These are phyloP conservation scores for Scutellaria baicalensis DNA, from an alignment of 257 asterid genomes.

Conservation along the genomic window DNA sequence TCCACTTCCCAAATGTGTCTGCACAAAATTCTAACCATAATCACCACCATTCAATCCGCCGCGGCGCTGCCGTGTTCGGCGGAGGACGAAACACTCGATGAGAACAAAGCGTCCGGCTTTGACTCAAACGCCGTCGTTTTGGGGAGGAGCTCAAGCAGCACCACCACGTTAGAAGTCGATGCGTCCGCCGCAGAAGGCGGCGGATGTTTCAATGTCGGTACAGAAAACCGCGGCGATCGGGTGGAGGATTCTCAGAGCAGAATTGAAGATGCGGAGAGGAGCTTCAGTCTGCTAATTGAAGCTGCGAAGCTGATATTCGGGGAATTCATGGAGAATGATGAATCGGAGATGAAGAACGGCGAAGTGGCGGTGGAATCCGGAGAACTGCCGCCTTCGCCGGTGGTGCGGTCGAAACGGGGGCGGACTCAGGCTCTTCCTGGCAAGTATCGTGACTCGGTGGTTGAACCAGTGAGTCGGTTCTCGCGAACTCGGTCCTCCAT, in stretches of 20 bases:
- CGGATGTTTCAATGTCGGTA: not conserved
- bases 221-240: not conserved
- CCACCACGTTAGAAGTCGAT: not conserved
- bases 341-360: not conserved
- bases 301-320: conserved; percentile 37
- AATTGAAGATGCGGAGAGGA: not conserved
- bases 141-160: conserved; percentile 11
- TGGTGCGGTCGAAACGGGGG: conserved; percentile 26
- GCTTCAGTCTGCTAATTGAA: conserved; percentile 28
- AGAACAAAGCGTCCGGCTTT: not conserved
- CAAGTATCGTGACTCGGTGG: conserved; percentile 32
- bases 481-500: conserved; percentile 20
- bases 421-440: conserved; percentile 27
- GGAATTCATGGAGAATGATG: conserved; percentile 11
- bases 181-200: not conserved
- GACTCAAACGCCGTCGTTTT: conserved; percentile 4
- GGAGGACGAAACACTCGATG: not conserved
- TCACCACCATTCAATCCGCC: conserved; percentile 23
- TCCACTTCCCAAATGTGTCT: conserved; percentile 38
- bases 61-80: not conserved
- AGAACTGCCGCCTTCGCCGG: conserved; percentile 10
- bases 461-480: conserved; percentile 32
- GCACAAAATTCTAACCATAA: conserved; percentile 25
- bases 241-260: not conserved
- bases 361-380: conserved; percentile 1